A percentile compares a stretch with the other conserved stretches of the same genome.
Evolutionary conservation across 2,329 filamentous ascomycete genomes (phyloP).

Genomic region (Nemania sp.): DNA sequence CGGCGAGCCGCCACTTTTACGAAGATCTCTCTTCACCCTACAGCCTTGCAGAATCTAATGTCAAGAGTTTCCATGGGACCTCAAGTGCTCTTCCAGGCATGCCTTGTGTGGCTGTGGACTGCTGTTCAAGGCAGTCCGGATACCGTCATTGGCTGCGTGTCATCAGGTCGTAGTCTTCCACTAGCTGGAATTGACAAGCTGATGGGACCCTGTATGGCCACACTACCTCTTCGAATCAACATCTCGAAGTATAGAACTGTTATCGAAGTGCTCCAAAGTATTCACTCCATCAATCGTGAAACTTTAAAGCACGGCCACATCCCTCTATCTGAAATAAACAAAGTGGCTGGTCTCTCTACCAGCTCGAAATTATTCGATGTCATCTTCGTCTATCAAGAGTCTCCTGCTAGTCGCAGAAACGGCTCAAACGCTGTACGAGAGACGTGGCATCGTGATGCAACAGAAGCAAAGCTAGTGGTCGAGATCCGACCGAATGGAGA

Average conservation of each 20-base stretch:
- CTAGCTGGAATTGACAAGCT: constrained; percentile 71
- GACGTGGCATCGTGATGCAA: constrained; percentile 66
- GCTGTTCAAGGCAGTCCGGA: constrained; percentile 68
- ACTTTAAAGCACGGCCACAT: constrained; percentile 67
- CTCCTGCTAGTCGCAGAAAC: constrained; percentile 49
- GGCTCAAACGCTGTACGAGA: constrained; percentile 52
- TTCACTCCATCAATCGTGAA: constrained; percentile 69
- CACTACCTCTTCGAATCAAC: constrained; percentile 72
- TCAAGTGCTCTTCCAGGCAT: constrained; percentile 77
- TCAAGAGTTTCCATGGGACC: constrained; percentile 56
- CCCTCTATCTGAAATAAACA: constrained; percentile 72
- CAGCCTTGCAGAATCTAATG: constrained; percentile 44
- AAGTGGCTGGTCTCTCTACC: constrained; percentile 57
- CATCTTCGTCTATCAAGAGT: constrained; percentile 85
- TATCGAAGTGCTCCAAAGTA: constrained; percentile 63
- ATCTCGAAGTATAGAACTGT: constrained; percentile 55
- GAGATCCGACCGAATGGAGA: constrained; percentile 70
- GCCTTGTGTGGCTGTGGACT: constrained; percentile 67
- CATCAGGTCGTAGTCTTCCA: constrained; percentile 79
- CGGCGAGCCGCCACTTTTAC: constrained; percentile 37
- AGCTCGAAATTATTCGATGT: constrained; percentile 71
- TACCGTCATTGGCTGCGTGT: constrained; percentile 76
- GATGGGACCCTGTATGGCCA: constrained; percentile 79
- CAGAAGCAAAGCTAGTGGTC: constrained; percentile 77
- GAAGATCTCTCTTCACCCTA: constrained; percentile 43